A percentile compares a stretch with the other conserved stretches of the same genome.
Conservation (phyloP, 202 grass and related monocot species). For the Zoysia matrella region DNA sequence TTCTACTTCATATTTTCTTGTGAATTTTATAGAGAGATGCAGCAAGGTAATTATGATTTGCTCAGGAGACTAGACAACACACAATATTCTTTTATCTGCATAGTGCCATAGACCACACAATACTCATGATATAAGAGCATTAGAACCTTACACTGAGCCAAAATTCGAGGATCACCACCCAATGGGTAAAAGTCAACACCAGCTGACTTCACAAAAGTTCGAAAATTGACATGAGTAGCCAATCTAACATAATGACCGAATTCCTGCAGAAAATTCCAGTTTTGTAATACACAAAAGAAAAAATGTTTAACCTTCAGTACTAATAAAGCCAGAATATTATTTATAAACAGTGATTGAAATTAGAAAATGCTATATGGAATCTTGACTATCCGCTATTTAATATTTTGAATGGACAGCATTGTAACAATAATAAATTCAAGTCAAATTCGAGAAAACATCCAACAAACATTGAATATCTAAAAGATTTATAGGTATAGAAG, state of each 20-base stretch:
- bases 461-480: neutral
- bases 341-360: conserved; percentile 1
- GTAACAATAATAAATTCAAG: neutral
- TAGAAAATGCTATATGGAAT: conserved; percentile 12
- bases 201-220: conserved; percentile 85
- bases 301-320: neutral
- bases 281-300: conserved; percentile 15
- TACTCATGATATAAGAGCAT: conserved; percentile 41
- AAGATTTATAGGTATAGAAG: conserved; percentile 6
- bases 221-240: conserved; percentile 94
- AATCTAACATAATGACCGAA: conserved; percentile 97
- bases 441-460: too few relatives aligned
- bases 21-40: conserved; percentile 3
- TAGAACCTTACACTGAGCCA: conserved; percentile 87
- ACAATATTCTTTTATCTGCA: conserved; percentile 17
- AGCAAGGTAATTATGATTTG: neutral
- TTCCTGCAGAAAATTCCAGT: conserved; percentile 70
- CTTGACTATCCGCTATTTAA: conserved; percentile 19
- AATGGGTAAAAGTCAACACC: conserved; percentile 97
- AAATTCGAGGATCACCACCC: conserved; percentile 88
- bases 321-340: conserved; percentile 21
- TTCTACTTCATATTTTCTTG: neutral
- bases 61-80: conserved; percentile 5
- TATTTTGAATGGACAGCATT: conserved; percentile 10
- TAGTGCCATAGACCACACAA: neutral